phyloP scores from a whole-genome alignment of 306 rosid genomes.

The Rosa chinensis region DNA sequence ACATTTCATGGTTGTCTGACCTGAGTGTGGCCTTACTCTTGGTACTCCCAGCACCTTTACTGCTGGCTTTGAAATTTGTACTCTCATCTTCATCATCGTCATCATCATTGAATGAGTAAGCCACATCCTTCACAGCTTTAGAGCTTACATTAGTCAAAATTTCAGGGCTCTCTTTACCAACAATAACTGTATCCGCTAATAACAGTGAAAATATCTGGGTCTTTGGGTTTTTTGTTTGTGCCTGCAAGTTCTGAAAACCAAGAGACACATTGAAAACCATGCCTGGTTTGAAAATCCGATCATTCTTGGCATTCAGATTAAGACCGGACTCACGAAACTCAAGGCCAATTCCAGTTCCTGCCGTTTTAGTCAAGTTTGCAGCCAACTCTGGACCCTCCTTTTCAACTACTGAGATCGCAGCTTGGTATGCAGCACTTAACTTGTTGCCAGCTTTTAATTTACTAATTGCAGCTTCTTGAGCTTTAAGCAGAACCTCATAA shows the following conservation, averaged over 20 bases:
- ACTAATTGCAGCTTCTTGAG: conserved; percentile 39
- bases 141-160: conserved; percentile 33
- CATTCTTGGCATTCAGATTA: conserved; percentile 38
- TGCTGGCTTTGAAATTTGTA: conserved; percentile 3
- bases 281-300: conserved; percentile 31
- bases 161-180: conserved; percentile 28
- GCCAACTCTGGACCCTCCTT: conserved; percentile 37
- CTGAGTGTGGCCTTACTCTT: conserved; percentile 37
- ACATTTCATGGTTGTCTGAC: conserved; percentile 42
- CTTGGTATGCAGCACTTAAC: conserved; percentile 34
- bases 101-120: conserved; percentile 39
- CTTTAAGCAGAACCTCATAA: conserved; percentile 37
- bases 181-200: conserved; percentile 41
- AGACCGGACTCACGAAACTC: conserved; percentile 42
- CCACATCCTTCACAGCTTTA: conserved; percentile 41
- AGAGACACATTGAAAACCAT: conserved; percentile 42
- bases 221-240: conserved; percentile 27
- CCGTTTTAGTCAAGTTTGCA: conserved; percentile 30
- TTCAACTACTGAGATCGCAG: conserved; percentile 31
- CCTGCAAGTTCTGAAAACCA: conserved; percentile 40
- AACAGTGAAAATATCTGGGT: conserved; percentile 31
- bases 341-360: conserved; percentile 43
- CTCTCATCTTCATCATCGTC: conserved; percentile 37
- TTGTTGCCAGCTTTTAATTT: conserved; percentile 31
- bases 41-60: conserved; percentile 9